A percentile compares a stretch with the other conserved stretches of the same genome.
Conservation (phyloP, 106 monocot species). For the Hemerocallis citrina region DNA sequence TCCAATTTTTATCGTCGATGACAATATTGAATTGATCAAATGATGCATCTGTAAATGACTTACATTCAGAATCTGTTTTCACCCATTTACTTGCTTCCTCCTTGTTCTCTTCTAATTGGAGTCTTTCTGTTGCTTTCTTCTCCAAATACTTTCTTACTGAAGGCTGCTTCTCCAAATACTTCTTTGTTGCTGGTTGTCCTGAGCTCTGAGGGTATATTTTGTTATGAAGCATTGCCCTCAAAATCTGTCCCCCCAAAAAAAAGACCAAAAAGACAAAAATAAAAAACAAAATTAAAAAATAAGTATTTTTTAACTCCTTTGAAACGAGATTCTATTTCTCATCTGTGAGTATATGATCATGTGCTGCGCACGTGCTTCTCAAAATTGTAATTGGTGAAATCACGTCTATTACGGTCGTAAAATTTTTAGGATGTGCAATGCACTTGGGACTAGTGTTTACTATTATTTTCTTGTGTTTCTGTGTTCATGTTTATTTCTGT, state of each 20-base stretch:
- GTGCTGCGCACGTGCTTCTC: too few species aligned
- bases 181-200: constrained; percentile 13
- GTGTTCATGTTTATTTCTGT: too few species aligned
- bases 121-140: background rate
- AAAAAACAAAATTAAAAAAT: background rate
- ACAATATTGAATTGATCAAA: background rate
- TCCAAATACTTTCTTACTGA: background rate
- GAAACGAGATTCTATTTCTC: too few species aligned
- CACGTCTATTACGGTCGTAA: too few species aligned
- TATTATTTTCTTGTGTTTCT: too few species aligned
- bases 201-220: constrained; percentile 47
- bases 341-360: too few species aligned
- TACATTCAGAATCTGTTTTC: constrained; percentile 87
- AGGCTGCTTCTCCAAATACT: constrained; percentile 15
- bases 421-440: too few species aligned
- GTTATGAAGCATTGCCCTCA: constrained; percentile 52
- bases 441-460: too few species aligned
- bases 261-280: background rate
- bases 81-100: constrained; percentile 57
- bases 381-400: too few species aligned
- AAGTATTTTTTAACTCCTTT: too few species aligned
- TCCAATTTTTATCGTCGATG: background rate
- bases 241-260: constrained; percentile 17
- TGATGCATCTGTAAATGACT: constrained; percentile 7
- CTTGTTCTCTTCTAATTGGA: constrained; percentile 5